Conservation (phyloP, 2,329 filamentous ascomycete genomes). For the Neofusicoccum parvum region DNA sequence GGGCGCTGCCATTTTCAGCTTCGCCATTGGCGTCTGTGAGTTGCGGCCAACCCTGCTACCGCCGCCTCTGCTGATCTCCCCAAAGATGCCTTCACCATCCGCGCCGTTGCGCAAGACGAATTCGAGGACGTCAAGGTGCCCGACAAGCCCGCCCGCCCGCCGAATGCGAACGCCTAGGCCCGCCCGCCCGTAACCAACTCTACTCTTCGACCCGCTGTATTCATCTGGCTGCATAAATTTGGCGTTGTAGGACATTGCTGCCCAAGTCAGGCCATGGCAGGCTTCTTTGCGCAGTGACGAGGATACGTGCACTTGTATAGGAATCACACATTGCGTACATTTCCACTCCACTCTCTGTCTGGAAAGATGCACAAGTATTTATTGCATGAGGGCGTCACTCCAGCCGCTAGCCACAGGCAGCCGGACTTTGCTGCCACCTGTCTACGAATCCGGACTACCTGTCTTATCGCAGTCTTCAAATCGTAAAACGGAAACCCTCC, state of each 20-base stretch:
- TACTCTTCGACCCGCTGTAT: background rate
- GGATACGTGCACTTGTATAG: too few relatives aligned
- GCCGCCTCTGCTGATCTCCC: conserved; percentile 23
- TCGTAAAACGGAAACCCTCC: conserved; percentile 50
- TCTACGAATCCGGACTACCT: too few relatives aligned
- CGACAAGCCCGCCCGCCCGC: conserved; percentile 62
- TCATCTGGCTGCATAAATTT: background rate
- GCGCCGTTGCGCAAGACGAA: conserved; percentile 89
- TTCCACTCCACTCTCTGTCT: background rate
- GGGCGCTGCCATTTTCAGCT: conserved; percentile 71
- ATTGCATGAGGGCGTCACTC: too few relatives aligned
- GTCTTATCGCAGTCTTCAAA: conserved; percentile 29
- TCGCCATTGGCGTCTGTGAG: conserved; percentile 88
- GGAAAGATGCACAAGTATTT: too few relatives aligned
- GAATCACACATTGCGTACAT: too few relatives aligned
- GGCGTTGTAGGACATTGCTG: background rate
- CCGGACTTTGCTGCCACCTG: too few relatives aligned
- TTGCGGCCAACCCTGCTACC: background rate
- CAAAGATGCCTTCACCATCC: conserved; percentile 71
- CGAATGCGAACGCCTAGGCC: conserved; percentile 27
- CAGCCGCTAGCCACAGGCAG: too few relatives aligned
- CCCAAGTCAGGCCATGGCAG: background rate
- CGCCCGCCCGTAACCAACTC: background rate
- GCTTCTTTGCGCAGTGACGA: too few relatives aligned
- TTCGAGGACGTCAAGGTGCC: conserved; percentile 95